Percentiles rank a stretch among this genome's conserved stretches.
These are phyloP conservation scores for Colletotrichum euphorbiae DNA, from an alignment of 2,329 filamentous ascomycete species.

Conservation along the genomic window DNA sequence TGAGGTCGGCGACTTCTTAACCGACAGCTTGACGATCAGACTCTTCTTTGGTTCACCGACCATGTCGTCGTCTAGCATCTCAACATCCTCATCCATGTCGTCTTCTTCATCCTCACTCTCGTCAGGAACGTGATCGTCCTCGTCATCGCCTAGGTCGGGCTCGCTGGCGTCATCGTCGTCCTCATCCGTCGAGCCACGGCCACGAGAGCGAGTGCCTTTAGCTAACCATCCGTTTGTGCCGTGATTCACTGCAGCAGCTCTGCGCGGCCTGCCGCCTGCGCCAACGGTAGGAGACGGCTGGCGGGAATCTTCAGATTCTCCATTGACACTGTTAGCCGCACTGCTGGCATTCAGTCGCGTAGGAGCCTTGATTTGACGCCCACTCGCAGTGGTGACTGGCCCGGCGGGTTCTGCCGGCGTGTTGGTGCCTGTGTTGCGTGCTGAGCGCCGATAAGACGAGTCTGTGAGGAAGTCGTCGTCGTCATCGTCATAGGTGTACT, in stretches of 20 bases:
- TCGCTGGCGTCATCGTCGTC: conserved; percentile 72
- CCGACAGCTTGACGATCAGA: conserved; percentile 79
- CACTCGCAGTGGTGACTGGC: conserved; percentile 81
- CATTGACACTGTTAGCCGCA: conserved; percentile 58
- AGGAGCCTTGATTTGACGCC: conserved; percentile 82
- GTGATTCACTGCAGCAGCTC: conserved; percentile 63
- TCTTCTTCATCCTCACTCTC: conserved; percentile 69
- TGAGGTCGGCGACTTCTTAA: conserved; percentile 55
- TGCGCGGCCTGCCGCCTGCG: conserved; percentile 61
- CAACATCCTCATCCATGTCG: conserved; percentile 68
- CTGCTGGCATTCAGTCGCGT: conserved; percentile 71
- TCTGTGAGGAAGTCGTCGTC: conserved; percentile 78
- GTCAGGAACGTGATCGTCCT: conserved; percentile 75
- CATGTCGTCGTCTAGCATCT: conserved; percentile 65
- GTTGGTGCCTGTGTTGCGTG: conserved; percentile 78
- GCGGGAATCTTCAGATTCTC: conserved; percentile 51
- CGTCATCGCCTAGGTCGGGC: conserved; percentile 81
- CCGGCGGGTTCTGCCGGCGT: conserved; percentile 77
- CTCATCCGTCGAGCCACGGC: conserved; percentile 62
- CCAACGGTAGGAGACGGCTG: conserved; percentile 51
- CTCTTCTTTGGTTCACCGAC: conserved; percentile 63
- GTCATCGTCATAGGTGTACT: conserved; percentile 95
- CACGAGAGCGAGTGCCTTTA: conserved; percentile 47
- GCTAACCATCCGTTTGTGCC: conserved; percentile 61
- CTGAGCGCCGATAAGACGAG: conserved; percentile 73